A percentile compares a stretch with the other conserved stretches of the same genome.
phyloP scores from a whole-genome alignment of 768 basidiomycete species.

The Serpula lacrymans region DNA sequence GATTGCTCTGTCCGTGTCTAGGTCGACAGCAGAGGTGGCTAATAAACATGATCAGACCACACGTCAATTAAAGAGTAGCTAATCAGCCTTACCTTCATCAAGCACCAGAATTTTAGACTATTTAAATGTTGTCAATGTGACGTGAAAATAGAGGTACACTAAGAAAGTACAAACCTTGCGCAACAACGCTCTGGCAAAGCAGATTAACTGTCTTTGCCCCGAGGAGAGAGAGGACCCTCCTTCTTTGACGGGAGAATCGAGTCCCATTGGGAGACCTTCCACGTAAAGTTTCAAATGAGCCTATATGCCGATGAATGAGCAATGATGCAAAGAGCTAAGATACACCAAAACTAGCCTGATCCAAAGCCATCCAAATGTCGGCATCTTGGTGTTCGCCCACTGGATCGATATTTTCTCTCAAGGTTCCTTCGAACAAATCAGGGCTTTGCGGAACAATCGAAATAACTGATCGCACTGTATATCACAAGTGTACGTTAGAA shows the following conservation, averaged over 20 bases:
- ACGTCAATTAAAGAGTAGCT: not conserved
- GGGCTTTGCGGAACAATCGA: constrained; percentile 85
- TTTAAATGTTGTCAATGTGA: constrained; percentile 2
- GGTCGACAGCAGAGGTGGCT: constrained; percentile 88
- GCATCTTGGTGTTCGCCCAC: constrained; percentile 68
- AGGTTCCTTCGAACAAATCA: constrained; percentile 66
- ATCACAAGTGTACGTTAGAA: no score
- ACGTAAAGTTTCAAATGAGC: constrained; percentile 68
- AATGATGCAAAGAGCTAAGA: not conserved
- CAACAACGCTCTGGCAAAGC: constrained; percentile 82
- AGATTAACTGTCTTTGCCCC: constrained; percentile 86
- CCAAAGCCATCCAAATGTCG: constrained; percentile 85
- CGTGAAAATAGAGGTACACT: not conserved
- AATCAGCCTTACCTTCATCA: constrained; percentile 68
- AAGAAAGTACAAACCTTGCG: constrained; percentile 51
- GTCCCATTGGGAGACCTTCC: constrained; percentile 57
- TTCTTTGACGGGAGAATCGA: constrained; percentile 74
- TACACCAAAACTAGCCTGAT: constrained; percentile 45
- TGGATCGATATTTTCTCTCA: constrained; percentile 90
- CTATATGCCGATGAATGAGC: constrained; percentile 26
- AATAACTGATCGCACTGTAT: constrained; percentile 65
- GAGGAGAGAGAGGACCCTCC: constrained; percentile 79
- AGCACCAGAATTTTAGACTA: constrained; percentile 85
- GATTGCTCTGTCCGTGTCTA: constrained; percentile 86
- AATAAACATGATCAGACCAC: constrained; percentile 6